Evolutionary conservation across 176 grass and related monocot genomes (phyloP).

Genomic region (Carex pumila): DNA sequence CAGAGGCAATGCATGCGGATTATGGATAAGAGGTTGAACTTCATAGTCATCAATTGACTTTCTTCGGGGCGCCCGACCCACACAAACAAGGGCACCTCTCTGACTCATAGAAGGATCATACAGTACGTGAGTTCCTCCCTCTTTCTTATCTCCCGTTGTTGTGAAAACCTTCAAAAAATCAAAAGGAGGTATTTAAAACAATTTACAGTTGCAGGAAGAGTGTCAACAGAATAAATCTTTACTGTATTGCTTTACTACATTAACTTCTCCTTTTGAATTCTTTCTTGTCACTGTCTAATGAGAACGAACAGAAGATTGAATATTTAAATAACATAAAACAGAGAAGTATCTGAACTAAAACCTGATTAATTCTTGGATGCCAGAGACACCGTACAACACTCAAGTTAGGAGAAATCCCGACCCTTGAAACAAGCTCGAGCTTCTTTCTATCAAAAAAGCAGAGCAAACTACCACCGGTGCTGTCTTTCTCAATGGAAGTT

Average conservation of each 20-base stretch:
- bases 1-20: constrained; percentile 83
- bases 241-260: too few species aligned
- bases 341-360: constrained; percentile 4
- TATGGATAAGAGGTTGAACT: constrained; percentile 88
- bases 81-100: constrained; percentile 90
- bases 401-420: constrained; percentile 76
- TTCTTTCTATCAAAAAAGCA: constrained; percentile 98
- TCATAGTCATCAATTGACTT: constrained; percentile 92
- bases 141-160: constrained; percentile 94
- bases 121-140: constrained; percentile 79
- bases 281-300: background rate
- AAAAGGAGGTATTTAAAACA: background rate
- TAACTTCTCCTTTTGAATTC: too few species aligned
- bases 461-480: constrained; percentile 66
- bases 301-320: background rate
- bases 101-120: constrained; percentile 95
- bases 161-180: constrained; percentile 66
- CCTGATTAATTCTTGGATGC: constrained; percentile 94
- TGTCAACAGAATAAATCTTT: background rate
- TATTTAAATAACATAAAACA: background rate
- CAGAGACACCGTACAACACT: constrained; percentile 82
- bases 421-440: constrained; percentile 83
- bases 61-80: constrained; percentile 81
- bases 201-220: background rate
- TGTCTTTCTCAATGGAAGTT: constrained; percentile 90